A percentile compares a stretch with the other conserved stretches of the same genome.
Evolutionary conservation across 352 stramenopile species (phyloP).

Genomic region (Globisporangium cederbergense): DNA sequence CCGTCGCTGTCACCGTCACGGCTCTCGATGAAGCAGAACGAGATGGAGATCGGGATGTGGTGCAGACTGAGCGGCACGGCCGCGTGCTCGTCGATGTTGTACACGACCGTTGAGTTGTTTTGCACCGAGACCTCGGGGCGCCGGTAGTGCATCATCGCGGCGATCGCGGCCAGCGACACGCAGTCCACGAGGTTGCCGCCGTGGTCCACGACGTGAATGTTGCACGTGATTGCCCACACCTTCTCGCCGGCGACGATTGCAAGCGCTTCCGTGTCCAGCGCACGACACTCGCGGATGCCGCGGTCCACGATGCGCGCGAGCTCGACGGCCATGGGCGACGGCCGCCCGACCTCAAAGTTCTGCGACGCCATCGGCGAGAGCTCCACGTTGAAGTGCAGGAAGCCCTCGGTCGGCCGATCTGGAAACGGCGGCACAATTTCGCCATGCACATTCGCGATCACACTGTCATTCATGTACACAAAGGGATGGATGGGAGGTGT

Average conservation of each 20-base stretch:
- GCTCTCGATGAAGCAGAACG: slow-evolving; percentile 83
- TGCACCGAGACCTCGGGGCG: slow-evolving; percentile 85
- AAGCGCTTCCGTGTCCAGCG: slow-evolving; percentile 94
- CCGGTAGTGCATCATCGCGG: slow-evolving; percentile 92
- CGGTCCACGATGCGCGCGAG: slow-evolving; percentile 90
- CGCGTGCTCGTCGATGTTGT: slow-evolving; percentile 86
- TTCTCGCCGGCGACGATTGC: slow-evolving; percentile 91
- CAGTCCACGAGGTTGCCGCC: slow-evolving; percentile 92
- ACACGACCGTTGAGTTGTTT: slow-evolving; percentile 54
- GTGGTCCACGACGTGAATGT: slow-evolving; percentile 91
- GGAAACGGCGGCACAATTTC: slow-evolving; percentile 86
- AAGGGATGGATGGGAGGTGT: not conserved
- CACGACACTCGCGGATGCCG: slow-evolving; percentile 87
- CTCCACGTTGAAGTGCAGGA: slow-evolving; percentile 84
- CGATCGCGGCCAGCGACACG: slow-evolving; percentile 90
- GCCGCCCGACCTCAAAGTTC: slow-evolving; percentile 66
- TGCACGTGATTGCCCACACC: slow-evolving; percentile 91
- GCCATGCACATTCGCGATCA: slow-evolving; percentile 78
- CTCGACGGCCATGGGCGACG: slow-evolving; percentile 52
- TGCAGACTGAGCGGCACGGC: slow-evolving; percentile 92
- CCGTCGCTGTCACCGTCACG: slow-evolving; percentile 19
- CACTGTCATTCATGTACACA: slow-evolving; percentile 24
- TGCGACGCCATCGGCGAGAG: slow-evolving; percentile 80
- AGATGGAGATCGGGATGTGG: slow-evolving; percentile 94
- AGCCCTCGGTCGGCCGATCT: slow-evolving; percentile 83